phyloP scores from a whole-genome alignment of 179 eudicot species.

The Beta corolliflora region DNA sequence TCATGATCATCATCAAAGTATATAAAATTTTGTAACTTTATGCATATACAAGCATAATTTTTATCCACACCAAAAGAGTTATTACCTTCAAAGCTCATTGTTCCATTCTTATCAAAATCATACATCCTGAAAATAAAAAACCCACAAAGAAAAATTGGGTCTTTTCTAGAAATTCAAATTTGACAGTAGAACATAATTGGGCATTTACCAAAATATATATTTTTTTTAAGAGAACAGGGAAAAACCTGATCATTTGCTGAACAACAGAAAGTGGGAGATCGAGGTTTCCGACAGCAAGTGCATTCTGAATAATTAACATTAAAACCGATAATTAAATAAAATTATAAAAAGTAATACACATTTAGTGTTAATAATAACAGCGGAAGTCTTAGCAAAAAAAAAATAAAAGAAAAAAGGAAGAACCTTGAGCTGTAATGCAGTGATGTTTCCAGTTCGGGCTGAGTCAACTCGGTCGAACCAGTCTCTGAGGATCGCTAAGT shows the following conservation, averaged over 20 bases:
- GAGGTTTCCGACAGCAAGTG: conserved; percentile 80
- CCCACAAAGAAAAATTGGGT: conserved; percentile 2
- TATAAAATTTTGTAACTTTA: background rate
- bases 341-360: background rate
- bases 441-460: conserved; percentile 64
- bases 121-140: conserved; percentile 59
- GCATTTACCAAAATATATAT: background rate
- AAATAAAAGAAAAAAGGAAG: background rate
- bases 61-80: background rate
- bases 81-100: conserved; percentile 87
- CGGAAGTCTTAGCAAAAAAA: too few species aligned
- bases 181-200: background rate
- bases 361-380: background rate
- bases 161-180: background rate
- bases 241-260: conserved; percentile 91
- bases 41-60: too few species aligned
- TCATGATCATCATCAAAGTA: background rate
- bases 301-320: conserved; percentile 43
- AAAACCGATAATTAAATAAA: background rate
- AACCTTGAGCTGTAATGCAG: conserved; percentile 74
- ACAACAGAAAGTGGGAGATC: conserved; percentile 74
- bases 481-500: conserved; percentile 54
- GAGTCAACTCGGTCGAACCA: conserved; percentile 98
- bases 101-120: conserved; percentile 82
- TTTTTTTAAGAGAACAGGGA: too few species aligned